Evolutionary conservation across 2,329 filamentous ascomycete species (phyloP), one percentile per base, ranked within the genome.

Genomic region (Cladosporium sp.): DNA sequence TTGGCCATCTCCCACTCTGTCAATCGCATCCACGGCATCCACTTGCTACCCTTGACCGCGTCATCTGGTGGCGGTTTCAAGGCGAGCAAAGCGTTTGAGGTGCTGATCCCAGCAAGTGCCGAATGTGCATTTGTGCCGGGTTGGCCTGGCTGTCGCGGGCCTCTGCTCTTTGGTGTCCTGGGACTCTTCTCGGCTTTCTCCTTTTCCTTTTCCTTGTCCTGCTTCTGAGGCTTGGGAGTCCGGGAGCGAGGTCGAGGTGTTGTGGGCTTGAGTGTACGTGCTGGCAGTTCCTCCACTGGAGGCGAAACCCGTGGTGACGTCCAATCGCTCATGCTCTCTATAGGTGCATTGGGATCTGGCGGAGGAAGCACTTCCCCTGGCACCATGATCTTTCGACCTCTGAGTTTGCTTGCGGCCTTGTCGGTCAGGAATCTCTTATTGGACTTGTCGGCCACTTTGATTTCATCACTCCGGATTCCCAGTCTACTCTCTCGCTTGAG

Each of bases 1-100:
- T 82, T 80, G 4, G 80, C 82, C 80, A 85, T 82, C 60, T 85
- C 82, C 69, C 77, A 85, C 57, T 84, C 81, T 2, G 82, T 84
- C 54, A 85, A 67, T 51, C 80, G 78, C 58, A 80, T 71, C 82
- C 82, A 85, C 2, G 82, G 82, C 53, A 77, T 69, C 67, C 78
- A 78, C 59, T 77, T 77, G 65, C 79, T 83, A 39, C 82, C 82
- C 19, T 77, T 72, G 48, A 71, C 70, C 7, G 81, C 80, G 62
- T 83, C 78, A 16, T 75, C 67, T 12, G 82, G 82, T 8, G 82
- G 82, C 13, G 79, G 78, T 12, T 77, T 75, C 16, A 83, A 69
- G 55, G 77, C 69, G 4, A 80, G 77, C 39, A 83, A 68, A 3
- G 79, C 80, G 63, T 80, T 82, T 58, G 78, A 82, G 9, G 79